Evolutionary conservation across 2,329 filamentous ascomycete species (phyloP).

Genomic region (Exserohilum turcica): DNA sequence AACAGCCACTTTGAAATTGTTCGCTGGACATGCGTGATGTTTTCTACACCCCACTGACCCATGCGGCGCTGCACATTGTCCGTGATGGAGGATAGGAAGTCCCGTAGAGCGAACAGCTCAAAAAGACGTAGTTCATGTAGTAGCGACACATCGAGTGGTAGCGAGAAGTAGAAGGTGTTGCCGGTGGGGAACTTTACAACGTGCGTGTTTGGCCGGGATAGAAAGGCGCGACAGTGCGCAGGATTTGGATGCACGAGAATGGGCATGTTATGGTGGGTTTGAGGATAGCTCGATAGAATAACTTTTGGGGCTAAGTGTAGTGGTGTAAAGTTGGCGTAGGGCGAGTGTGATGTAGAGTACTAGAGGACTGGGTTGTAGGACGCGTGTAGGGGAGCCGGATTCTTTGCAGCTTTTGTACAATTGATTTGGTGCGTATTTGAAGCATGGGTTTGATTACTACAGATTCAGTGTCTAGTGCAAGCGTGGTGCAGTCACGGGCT

Average conservation of each 20-base stretch:
- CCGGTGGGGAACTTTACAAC: not conserved
- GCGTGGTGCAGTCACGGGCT: no score
- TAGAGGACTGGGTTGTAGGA: no score
- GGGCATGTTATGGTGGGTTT: not conserved
- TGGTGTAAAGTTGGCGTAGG: no score
- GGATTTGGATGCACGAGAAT: not conserved
- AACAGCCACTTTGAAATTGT: not conserved
- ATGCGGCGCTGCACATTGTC: not conserved
- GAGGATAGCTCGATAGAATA: not conserved
- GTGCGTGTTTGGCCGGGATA: constrained; percentile 1
- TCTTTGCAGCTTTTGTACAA: no score
- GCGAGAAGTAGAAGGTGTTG: constrained; percentile 1
- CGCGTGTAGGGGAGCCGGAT: no score
- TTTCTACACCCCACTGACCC: not conserved
- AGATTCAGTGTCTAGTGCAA: no score
- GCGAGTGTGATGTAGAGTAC: no score
- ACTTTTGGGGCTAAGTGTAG: not conserved
- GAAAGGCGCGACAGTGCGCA: not conserved
- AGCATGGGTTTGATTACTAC: no score
- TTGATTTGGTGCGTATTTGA: no score
- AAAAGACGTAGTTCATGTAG: not conserved
- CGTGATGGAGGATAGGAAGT: not conserved
- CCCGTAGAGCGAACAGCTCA: not conserved
- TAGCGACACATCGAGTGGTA: not conserved
- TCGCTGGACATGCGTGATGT: not conserved